Evolutionary conservation across 2,329 filamentous ascomycete genomes (phyloP).

Genomic region (Polychaeton citri): DNA sequence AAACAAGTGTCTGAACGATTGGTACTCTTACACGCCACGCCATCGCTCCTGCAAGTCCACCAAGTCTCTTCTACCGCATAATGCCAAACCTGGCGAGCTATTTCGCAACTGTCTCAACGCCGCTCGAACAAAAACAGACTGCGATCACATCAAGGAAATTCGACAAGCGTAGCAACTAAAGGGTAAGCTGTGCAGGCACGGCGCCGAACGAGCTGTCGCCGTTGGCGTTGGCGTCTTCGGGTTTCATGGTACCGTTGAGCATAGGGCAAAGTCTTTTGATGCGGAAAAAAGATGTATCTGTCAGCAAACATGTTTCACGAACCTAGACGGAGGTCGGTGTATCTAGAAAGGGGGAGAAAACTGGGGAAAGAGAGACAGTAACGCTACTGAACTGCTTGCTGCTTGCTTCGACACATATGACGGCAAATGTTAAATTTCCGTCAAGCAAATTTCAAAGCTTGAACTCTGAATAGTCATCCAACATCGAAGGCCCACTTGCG

Average conservation of each 20-base stretch:
- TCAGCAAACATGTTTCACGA: not conserved
- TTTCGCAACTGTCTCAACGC: too few species aligned
- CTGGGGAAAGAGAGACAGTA: constrained; percentile 3
- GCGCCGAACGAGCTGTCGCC: constrained; percentile 22
- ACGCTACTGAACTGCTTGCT: too few species aligned
- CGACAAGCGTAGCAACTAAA: too few species aligned
- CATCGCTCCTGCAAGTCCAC: too few species aligned
- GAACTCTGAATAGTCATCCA: constrained; percentile 9
- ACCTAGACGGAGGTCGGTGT: too few species aligned
- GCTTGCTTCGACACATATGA: too few species aligned
- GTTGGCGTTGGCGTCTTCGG: constrained; percentile 20
- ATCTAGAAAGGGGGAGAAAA: not conserved
- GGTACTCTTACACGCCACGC: too few species aligned
- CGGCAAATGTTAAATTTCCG: constrained; percentile 16
- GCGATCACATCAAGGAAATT: too few species aligned
- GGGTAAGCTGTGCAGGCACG: constrained; percentile 17
- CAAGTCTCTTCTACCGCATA: too few species aligned
- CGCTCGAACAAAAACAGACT: too few species aligned
- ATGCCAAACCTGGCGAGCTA: too few species aligned
- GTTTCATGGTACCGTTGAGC: constrained; percentile 57
- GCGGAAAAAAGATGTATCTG: constrained; percentile 10
- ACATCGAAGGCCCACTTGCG: not conserved
- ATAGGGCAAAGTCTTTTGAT: constrained; percentile 64
- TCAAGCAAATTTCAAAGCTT: constrained; percentile 9
- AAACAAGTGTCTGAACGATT: too few species aligned